Base-by-base conservation (phyloP, 228 moss, liverwort and hornwort genomes). In the Sphagnum fallax region DNA sequence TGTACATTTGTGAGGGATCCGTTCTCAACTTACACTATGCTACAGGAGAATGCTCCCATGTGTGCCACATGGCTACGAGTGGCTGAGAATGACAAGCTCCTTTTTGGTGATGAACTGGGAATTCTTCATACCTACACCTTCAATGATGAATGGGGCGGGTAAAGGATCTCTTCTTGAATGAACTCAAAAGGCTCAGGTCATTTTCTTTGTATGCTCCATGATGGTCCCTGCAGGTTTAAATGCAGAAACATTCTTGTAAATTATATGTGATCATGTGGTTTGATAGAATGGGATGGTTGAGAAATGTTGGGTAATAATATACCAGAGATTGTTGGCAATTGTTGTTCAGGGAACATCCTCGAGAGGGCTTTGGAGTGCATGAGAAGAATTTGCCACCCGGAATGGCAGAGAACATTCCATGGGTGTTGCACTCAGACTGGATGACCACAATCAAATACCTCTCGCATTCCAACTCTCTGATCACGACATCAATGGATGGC, bases 91-190 rank as follows among this genome's bases (percentile, higher is more conserved):
- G 96, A 96, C 76, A 93, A 93, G 71, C 79, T 96, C 52, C 77
- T 96, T 60, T 96, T 84, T 48, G 96, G 96, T 16, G 93, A 96
- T 68, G 96, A 96, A 67, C 67, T 86, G 52, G 96, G 96, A 72
- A 84, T 86, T 76, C 63, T 96, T 6, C 93, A 96, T 72, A 93
- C 88, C 48, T 91, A 75, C 69, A 89, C 91, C n/a, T 96, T 93
- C 76, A 74, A 77, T 16, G 93, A 96, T 76, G 96, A 96, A 78
- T 96, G 96, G 96, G 91, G 93, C 60, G 93, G 90, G 94, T 90
- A 82, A 5, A 3, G 61, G 66, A 49, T 10, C 52, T 32, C 32
- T 32, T 69, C 16, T 61, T 12, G 15, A 5, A 52, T 64, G 16
- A 64, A 64, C 32, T 32, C 32, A 32, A 32, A 32, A 32, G 32